Evolutionary conservation across 1,284 basidiomycete genomes (phyloP), one percentile per base, ranked within the genome.

Genomic region (Pulveroboletus ridleyi): DNA sequence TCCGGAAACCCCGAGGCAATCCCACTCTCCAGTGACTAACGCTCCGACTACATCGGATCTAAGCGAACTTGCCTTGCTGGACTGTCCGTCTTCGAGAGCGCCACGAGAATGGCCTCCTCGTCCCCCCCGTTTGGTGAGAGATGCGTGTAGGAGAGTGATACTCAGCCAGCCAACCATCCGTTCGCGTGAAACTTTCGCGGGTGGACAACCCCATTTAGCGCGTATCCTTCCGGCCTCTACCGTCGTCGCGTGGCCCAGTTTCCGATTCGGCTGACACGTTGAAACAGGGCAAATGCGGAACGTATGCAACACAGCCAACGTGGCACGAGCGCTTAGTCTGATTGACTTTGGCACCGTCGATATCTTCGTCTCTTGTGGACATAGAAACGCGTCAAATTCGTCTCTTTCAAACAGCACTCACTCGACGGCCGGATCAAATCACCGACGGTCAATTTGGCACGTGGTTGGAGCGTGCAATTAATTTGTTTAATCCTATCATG

Each of bases 381-480:
- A 61, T 74, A 42, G 73, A 75, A 69, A 75, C 72, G 56, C 63
- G 53, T 58, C 72, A 74, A 67, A 70, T 63, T 64, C 58, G 64
- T 74, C 67, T 59, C 69, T 59, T 61, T 58, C 50, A 61, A 55
- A 50, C 56, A 57, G 53, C 52, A 57, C 58, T 41, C 69, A 29
- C 59, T 35, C 42, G 20, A 56, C 52, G 60, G 58, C 62, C 70
- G 70, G 73, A 68, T 74, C 69, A 75, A 39, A 68, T 62, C 52
- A 53, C 62, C 50, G 56, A 58, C 56, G 65, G 44, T 58, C 62
- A 63, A 62, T 64, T 50, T 17, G 56, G 61, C 64, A 63, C 56
- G 58, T 71, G 65, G 59, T n/a, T 23, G 44, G 44, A 54, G 58
- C 50, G 61, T 20, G 20, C 46, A 22, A 9, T 22, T 20, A 20